These are phyloP conservation scores for Kodamaea sp. DNA, from an alignment of 1,139 yeast species.

Conservation along the genomic window DNA sequence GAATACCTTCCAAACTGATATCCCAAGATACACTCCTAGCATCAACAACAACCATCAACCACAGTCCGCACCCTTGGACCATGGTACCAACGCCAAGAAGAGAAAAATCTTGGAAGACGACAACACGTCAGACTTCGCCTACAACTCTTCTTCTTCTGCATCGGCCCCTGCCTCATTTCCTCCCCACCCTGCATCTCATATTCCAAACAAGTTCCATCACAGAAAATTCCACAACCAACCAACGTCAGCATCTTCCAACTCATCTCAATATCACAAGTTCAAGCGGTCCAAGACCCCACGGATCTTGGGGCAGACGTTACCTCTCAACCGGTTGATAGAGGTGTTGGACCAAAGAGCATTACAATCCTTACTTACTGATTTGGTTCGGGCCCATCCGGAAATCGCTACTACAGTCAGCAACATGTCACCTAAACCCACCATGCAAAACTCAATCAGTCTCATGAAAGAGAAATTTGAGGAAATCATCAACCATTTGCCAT, in stretches of 20 bases:
- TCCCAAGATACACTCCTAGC: conserved; percentile 20
- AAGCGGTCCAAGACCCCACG: conserved; percentile 43
- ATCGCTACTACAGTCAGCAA: conserved; percentile 51
- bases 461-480: conserved; percentile 48
- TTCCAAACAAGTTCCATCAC: conserved; percentile 2
- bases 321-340: conserved; percentile 64
- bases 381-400: conserved; percentile 65
- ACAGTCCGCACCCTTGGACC: not conserved
- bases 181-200: conserved; percentile 6
- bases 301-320: conserved; percentile 53
- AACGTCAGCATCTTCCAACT: conserved; percentile 6
- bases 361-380: conserved; percentile 50
- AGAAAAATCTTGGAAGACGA: conserved; percentile 20
- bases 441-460: conserved; percentile 51
- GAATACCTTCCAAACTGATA: conserved; percentile 3
- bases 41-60: conserved; percentile 5
- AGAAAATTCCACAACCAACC: conserved; percentile 8
- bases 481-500: conserved; percentile 61
- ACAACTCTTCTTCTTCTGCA: conserved; percentile 1
- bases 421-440: conserved; percentile 61
- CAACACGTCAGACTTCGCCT: no score
- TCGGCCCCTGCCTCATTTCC: conserved; percentile 1
- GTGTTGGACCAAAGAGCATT: conserved; percentile 60
- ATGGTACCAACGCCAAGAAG: conserved; percentile 11
- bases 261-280: conserved; percentile 9